Evolutionary conservation across 768 basidiomycete genomes (phyloP).

Genomic region (Leccinum disarticulatum): DNA sequence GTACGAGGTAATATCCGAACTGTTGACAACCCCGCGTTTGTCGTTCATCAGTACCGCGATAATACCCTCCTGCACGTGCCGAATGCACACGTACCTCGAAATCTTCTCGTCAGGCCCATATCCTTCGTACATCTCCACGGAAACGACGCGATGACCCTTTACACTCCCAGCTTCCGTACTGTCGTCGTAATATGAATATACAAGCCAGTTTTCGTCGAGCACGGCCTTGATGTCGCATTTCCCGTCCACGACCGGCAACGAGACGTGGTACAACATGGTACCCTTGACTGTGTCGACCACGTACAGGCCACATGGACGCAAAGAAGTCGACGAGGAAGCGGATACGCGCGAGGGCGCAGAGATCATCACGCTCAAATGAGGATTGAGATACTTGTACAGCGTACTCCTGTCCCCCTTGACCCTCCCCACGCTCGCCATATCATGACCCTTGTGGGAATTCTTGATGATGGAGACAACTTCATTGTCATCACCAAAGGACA

Average conservation of each 20-base stretch:
- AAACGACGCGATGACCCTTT: slow-evolving; percentile 73
- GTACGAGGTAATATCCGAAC: slow-evolving; percentile 55
- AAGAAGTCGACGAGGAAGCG: slow-evolving; percentile 7
- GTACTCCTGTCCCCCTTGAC: slow-evolving; percentile 87
- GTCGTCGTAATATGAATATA: slow-evolving; percentile 81
- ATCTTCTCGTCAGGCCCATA: slow-evolving; percentile 62
- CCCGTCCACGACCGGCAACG: slow-evolving; percentile 44
- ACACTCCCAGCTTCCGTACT: slow-evolving; percentile 46
- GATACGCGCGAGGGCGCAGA: slow-evolving; percentile 40
- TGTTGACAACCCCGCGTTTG: slow-evolving; percentile 19
- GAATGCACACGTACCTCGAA: slow-evolving; percentile 53
- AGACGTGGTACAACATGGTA: slow-evolving; percentile 64
- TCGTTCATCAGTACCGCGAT: not conserved
- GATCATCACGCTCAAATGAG: slow-evolving; percentile 66
- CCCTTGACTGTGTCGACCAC: slow-evolving; percentile 83
- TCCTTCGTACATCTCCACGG: slow-evolving; percentile 90
- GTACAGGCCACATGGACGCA: slow-evolving; percentile 58
- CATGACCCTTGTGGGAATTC: slow-evolving; percentile 40
- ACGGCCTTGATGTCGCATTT: slow-evolving; percentile 66
- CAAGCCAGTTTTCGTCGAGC: slow-evolving; percentile 90
- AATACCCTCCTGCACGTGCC: not conserved
- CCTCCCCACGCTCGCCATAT: slow-evolving; percentile 76
- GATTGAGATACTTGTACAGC: slow-evolving; percentile 93
- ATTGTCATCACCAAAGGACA: slow-evolving; percentile 56
- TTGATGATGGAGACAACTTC: slow-evolving; percentile 52